A percentile compares a stretch with the other conserved stretches of the same genome.
These are phyloP conservation scores for Podaxis sp. DNA, from an alignment of 768 basidiomycete species.

Conservation along the genomic window DNA sequence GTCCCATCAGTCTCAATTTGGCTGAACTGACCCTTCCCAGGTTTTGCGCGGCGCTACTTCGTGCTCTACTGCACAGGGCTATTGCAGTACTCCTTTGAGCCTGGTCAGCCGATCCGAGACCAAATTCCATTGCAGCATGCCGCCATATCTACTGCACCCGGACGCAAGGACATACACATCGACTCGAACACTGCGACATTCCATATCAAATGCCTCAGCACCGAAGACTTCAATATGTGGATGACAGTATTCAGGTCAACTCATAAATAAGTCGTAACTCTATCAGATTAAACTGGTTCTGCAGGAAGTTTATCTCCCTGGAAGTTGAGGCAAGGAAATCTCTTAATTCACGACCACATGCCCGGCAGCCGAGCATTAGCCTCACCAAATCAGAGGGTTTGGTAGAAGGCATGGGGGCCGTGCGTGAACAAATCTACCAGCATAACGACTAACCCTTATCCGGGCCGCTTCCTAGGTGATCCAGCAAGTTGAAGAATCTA, in stretches of 20 bases:
- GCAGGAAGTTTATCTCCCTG: conserved; percentile 60
- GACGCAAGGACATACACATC: conserved; percentile 76
- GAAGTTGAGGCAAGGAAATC: conserved; percentile 42
- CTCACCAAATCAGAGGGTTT: conserved; percentile 46
- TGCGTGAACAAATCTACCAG: conserved; percentile 25
- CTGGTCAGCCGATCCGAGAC: conserved; percentile 68
- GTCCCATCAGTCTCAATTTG: not conserved
- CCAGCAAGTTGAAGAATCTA: conserved; percentile 50
- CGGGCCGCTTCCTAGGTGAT: conserved; percentile 40
- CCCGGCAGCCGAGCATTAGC: conserved; percentile 38
- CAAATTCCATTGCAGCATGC: conserved; percentile 62
- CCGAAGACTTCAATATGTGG: conserved; percentile 71
- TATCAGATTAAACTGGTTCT: conserved; percentile 13
- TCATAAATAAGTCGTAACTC: conserved; percentile 4
- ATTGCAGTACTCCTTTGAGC: conserved; percentile 73
- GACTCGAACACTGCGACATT: conserved; percentile 76
- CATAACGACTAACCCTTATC: not conserved
- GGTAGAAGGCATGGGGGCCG: conserved; percentile 64
- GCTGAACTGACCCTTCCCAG: conserved; percentile 29
- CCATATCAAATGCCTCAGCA: conserved; percentile 74
- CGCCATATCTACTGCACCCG: conserved; percentile 72
- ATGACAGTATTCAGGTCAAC: conserved; percentile 67
- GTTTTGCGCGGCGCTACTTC: conserved; percentile 84
- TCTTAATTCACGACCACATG: conserved; percentile 34
- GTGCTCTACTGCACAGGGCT: conserved; percentile 61